Percentiles rank a stretch among this genome's conserved stretches.
Evolutionary conservation across 2,329 filamentous ascomycete genomes (phyloP).

Genomic region (Phialocephala sp.): DNA sequence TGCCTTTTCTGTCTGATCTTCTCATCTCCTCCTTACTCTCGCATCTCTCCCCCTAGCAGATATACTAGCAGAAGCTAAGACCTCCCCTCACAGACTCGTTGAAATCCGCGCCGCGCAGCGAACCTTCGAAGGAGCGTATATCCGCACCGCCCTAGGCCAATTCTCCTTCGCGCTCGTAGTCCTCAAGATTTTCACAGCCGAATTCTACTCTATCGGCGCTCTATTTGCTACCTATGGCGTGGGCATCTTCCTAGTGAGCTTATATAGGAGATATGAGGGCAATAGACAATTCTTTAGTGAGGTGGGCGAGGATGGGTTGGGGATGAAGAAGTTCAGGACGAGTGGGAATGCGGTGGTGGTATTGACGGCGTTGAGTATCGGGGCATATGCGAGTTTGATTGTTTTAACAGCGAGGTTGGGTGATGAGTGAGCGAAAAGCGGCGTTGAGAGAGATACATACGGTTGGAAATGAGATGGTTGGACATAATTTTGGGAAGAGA

Average conservation of each 20-base stretch:
- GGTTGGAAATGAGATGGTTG: neutral
- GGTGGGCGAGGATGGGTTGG: constrained; percentile 46
- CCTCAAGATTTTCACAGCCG: constrained; percentile 93
- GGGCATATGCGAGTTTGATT: constrained; percentile 62
- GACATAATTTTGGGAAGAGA: neutral
- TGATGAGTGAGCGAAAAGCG: constrained; percentile 21
- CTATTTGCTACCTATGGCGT: constrained; percentile 92
- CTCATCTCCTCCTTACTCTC: neutral
- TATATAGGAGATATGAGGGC: constrained; percentile 87
- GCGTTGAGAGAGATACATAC: constrained; percentile 30
- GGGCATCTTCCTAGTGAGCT: constrained; percentile 80
- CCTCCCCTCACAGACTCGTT: constrained; percentile 61
- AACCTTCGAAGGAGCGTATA: constrained; percentile 96
- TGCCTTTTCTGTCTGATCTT: constrained; percentile 2
- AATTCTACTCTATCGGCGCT: constrained; percentile 97
- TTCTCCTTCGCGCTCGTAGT: constrained; percentile 96
- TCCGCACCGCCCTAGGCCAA: constrained; percentile 90
- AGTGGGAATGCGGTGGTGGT: constrained; percentile 67
- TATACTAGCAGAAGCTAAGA: constrained; percentile 16
- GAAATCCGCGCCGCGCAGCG: constrained; percentile 94
- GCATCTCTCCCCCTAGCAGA: neutral
- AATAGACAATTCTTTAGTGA: constrained; percentile 89
- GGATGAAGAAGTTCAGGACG: constrained; percentile 64
- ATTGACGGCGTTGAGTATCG: constrained; percentile 60
- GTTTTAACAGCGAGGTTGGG: constrained; percentile 55